Base-by-base conservation (phyloP, 495 filamentous ascomycete genomes). In the Margaritispora aquatica region DNA sequence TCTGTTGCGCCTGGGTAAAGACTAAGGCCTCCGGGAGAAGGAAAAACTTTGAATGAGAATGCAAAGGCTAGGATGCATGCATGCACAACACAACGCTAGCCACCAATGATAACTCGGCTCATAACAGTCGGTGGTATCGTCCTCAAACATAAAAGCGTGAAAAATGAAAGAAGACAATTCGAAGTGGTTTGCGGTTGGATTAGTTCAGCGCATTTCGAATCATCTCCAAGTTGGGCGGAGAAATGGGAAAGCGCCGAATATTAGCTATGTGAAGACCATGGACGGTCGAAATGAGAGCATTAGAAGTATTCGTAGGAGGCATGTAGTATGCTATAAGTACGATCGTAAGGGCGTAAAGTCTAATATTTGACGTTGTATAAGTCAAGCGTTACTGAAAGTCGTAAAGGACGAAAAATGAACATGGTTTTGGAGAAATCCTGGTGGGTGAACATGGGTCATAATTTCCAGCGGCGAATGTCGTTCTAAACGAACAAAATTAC, bases 291-390 rank as follows among this genome's bases (percentile, higher is more conserved):
- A 17, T 29, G 9, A 15, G 20, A 22, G 31, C 19, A 54, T 36
- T 54, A 23, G 44, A 34, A 44, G 20, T 55, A 19, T 20, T 61
- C 56, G 50, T 54, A 50, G 29, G 26, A 59, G 51, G 49, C 60
- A 50, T 58, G 15, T 27, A 55, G 9, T 19, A 41, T 41, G 20
- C 51, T 24, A 55, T 50, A 61, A 64, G 26, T 60, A 34, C 47
- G 57, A 55, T 51, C 57, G 38, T 52, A 54, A 58, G 54, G 34
- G 57, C 62, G 62, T 64, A 57, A 64, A 46, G 48, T 64, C 62
- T 64, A 64, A 49, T 44, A 54, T 31, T 23, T 26, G 52, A 26
- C 54, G 60, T 58, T 36, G n/a, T 27, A 31, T 48, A 44, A 44
- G 17, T 44, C 10, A 44, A 44, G 38, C 38, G 38, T 44, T 8